Percentiles rank a stretch among this genome's conserved stretches.
Conservation (phyloP, 2,329 filamentous ascomycete genomes). For the Ascochyta fabae region DNA sequence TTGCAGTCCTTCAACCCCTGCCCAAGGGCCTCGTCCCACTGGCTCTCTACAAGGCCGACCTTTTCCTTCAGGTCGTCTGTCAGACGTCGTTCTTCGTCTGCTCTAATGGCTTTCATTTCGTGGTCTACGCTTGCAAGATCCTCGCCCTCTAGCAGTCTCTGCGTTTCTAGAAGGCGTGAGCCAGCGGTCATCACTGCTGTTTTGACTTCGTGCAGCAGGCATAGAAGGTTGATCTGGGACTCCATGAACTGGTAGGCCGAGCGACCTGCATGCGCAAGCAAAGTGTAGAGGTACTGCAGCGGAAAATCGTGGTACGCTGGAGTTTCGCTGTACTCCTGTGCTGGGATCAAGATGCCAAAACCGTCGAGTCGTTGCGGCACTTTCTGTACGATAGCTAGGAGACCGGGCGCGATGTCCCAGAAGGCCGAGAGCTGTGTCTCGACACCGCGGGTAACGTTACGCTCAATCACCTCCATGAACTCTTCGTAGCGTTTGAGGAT, state of each 20-base stretch:
- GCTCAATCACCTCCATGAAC: slow-evolving; percentile 80
- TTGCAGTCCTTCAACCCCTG: slow-evolving; percentile 76
- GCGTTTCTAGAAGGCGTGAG: slow-evolving; percentile 70
- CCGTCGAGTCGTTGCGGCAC: slow-evolving; percentile 67
- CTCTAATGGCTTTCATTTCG: slow-evolving; percentile 64
- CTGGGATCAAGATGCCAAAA: slow-evolving; percentile 79
- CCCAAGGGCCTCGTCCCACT: slow-evolving; percentile 89
- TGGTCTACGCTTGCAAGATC: slow-evolving; percentile 49
- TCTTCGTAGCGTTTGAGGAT: slow-evolving; percentile 75
- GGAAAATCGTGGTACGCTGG: slow-evolving; percentile 81
- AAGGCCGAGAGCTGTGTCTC: slow-evolving; percentile 92
- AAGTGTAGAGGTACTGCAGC: slow-evolving; percentile 85
- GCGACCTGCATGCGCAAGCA: slow-evolving; percentile 87
- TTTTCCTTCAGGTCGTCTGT: slow-evolving; percentile 93
- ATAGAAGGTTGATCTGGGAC: slow-evolving; percentile 87
- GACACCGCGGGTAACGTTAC: slow-evolving; percentile 84
- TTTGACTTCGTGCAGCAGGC: slow-evolving; percentile 88
- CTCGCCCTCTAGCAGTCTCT: slow-evolving; percentile 56
- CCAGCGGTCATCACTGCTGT: slow-evolving; percentile 76
- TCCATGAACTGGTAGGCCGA: slow-evolving; percentile 97
- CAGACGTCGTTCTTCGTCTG: slow-evolving; percentile 71
- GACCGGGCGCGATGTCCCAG: slow-evolving; percentile 93
- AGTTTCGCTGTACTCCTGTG: slow-evolving; percentile 82
- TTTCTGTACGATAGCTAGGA: slow-evolving; percentile 79
- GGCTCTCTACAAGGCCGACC: slow-evolving; percentile 85